Evolutionary conservation across 1,284 basidiomycete species (phyloP), one percentile per base, ranked within the genome.

Genomic region (Rhodotorula sp.): DNA sequence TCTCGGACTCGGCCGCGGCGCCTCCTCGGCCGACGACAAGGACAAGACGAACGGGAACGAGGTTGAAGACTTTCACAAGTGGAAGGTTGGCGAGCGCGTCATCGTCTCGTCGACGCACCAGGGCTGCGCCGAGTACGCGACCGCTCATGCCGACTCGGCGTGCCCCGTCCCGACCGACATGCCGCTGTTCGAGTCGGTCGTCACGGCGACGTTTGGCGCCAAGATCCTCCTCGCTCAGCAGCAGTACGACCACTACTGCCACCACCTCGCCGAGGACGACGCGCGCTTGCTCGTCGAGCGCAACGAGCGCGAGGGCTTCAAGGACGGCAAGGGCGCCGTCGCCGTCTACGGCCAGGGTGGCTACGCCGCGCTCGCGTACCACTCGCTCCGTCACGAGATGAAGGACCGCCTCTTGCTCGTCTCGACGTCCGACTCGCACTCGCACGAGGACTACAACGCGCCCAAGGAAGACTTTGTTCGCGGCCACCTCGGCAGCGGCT

Each of bases 41-140:
- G 21, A 58, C 5, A 23, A 26, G 31, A 34, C 23, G 82, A 84
- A 23, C 91, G 93, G 20, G 97, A 94, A 82, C 90, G 47, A 48
- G 20, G 47, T 23, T 2, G 46, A 46, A 21, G 52, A 57, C 12
- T 26, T 46, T 34, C 62, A 57, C 54, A 47, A 92, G 75, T 93
- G 97, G 3, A 97, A 93, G 20, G 89, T 80, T 16, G 83, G 83
- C 67, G 69, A 83, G 58, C 82, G 82, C 69, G 80, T 83, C 58
- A 72, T 75, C 10, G 48, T 76, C 65, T 34, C 39, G 57, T 57
- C 63, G 51, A 56, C 46, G 16, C 69, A 67, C 65, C 54, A 67
- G 51, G 58, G 69, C 31, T 58, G 63, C 56, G 69, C 43, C 62
- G 69, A 71, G 58, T 64, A 64, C 69, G 51, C 26, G 51, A 57